Evolutionary conservation across 2,329 filamentous ascomycete genomes (phyloP).

Genomic region (Mycosphaerella sp.): DNA sequence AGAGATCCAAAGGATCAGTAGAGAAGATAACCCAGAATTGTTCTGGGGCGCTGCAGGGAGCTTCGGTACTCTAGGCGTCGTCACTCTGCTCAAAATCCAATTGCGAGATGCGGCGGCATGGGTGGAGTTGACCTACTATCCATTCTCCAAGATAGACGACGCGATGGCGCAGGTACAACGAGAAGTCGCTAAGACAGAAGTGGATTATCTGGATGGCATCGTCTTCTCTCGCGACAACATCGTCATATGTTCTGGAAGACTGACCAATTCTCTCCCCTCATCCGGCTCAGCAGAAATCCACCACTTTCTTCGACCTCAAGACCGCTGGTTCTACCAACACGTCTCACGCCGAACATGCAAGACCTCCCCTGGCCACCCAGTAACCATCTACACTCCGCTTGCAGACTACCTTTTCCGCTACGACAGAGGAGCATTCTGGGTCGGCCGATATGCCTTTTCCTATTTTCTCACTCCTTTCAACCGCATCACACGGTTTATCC

Average conservation of each 20-base stretch:
- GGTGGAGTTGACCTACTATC: slow-evolving; percentile 46
- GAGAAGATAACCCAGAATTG: slow-evolving; percentile 52
- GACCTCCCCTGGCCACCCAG: neutral
- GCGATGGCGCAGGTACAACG: slow-evolving; percentile 38
- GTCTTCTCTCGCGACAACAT: slow-evolving; percentile 42
- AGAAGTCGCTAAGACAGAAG: slow-evolving; percentile 32
- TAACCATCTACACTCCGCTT: slow-evolving; percentile 37
- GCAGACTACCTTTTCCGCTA: slow-evolving; percentile 56
- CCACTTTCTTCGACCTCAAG: slow-evolving; percentile 52
- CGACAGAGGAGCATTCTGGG: slow-evolving; percentile 62
- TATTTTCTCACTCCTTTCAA: slow-evolving; percentile 59
- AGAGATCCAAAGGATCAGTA: slow-evolving; percentile 35
- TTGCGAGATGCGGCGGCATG: slow-evolving; percentile 44
- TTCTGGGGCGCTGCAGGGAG: slow-evolving; percentile 60
- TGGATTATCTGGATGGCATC: slow-evolving; percentile 62
- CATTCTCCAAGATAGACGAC: slow-evolving; percentile 37
- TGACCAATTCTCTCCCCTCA: slow-evolving; percentile 29
- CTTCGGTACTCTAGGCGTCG: slow-evolving; percentile 61
- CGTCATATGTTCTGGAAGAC: slow-evolving; percentile 40
- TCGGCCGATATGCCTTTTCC: slow-evolving; percentile 53
- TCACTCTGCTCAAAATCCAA: slow-evolving; percentile 50
- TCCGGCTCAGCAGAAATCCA: slow-evolving; percentile 27
- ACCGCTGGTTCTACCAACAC: slow-evolving; percentile 72
- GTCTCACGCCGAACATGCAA: slow-evolving; percentile 40
- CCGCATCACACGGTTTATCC: slow-evolving; percentile 50